phyloP scores from a whole-genome alignment of 345 rosid species.

The Eucalyptus cloeziana region DNA sequence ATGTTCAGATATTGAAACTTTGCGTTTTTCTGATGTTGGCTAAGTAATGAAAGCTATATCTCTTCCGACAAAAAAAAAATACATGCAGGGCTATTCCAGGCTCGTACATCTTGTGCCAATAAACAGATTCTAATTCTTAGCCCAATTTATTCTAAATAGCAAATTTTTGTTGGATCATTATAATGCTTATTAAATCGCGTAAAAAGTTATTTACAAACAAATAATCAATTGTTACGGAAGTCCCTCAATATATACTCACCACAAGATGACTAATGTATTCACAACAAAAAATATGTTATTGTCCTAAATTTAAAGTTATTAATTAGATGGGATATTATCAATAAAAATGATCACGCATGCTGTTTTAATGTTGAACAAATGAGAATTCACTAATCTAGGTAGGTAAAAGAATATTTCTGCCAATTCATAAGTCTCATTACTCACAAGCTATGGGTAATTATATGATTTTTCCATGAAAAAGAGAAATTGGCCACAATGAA shows the following conservation, averaged over 20 bases:
- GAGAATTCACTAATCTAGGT: not conserved
- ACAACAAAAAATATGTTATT: not conserved
- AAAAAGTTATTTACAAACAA: not conserved
- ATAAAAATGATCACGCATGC: not conserved
- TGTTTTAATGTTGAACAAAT: not conserved
- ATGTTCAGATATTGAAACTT: too few relatives aligned
- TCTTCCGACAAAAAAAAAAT: too few relatives aligned
- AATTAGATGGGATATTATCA: too few relatives aligned
- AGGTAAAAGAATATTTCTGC: not conserved
- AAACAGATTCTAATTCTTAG: too few relatives aligned
- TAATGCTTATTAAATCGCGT: not conserved
- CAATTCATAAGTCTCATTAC: not conserved
- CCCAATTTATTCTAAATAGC: too few relatives aligned
- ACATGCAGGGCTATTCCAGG: too few relatives aligned
- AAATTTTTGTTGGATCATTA: too few relatives aligned
- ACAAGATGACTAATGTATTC: not conserved
- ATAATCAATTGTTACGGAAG: not conserved
- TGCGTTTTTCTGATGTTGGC: too few relatives aligned
- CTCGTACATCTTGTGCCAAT: too few relatives aligned
- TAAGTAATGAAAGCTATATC: too few relatives aligned
- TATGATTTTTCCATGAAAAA: not conserved
- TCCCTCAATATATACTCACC: not conserved
- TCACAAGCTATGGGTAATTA: not conserved
- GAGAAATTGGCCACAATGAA: not conserved
- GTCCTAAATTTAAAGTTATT: not conserved